Conservation (phyloP, 352 stramenopile species). For the Thalassiosira hispida region DNA sequence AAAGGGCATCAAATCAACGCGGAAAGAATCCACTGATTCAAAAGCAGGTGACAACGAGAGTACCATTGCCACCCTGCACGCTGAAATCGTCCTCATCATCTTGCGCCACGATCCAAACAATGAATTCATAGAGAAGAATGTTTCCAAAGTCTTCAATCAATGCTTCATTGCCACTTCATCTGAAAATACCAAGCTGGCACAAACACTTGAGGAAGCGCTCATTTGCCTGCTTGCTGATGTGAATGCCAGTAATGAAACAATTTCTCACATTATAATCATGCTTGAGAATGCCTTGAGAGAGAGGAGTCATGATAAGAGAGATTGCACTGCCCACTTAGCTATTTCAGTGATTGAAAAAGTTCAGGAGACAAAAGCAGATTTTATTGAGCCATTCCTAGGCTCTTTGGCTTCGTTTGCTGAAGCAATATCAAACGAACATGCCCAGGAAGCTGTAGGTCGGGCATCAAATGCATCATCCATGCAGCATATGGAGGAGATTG, state of each 20-base stretch:
- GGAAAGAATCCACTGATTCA: slow-evolving; percentile 28
- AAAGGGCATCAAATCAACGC: slow-evolving; percentile 26
- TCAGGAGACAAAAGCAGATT: slow-evolving; percentile 32
- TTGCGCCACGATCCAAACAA: slow-evolving; percentile 56
- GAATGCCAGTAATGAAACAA: slow-evolving; percentile 25
- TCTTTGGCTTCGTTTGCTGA: slow-evolving; percentile 66
- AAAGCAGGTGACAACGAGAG: slow-evolving; percentile 46
- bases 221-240: slow-evolving; percentile 32
- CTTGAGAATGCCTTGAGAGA: slow-evolving; percentile 48
- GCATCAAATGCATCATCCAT: slow-evolving; percentile 48
- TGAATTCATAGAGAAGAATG: slow-evolving; percentile 59
- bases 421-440: slow-evolving; percentile 61
- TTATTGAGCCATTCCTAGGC: slow-evolving; percentile 65
- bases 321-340: slow-evolving; percentile 41
- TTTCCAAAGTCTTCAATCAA: slow-evolving; percentile 47
- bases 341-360: slow-evolving; percentile 67
- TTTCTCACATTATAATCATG: slow-evolving; percentile 39
- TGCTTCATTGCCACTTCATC: slow-evolving; percentile 28
- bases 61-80: slow-evolving; percentile 28
- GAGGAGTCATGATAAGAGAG: slow-evolving; percentile 25
- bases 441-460: slow-evolving; percentile 52
- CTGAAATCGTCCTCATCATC: slow-evolving; percentile 79
- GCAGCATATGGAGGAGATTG: slow-evolving; percentile 52
- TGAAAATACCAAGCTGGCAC: slow-evolving; percentile 28
- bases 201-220: slow-evolving; percentile 46